A percentile compares a stretch with the other conserved stretches of the same genome.
Evolutionary conservation across 345 rosid genomes (phyloP).

Genomic region (Brassica nigra): DNA sequence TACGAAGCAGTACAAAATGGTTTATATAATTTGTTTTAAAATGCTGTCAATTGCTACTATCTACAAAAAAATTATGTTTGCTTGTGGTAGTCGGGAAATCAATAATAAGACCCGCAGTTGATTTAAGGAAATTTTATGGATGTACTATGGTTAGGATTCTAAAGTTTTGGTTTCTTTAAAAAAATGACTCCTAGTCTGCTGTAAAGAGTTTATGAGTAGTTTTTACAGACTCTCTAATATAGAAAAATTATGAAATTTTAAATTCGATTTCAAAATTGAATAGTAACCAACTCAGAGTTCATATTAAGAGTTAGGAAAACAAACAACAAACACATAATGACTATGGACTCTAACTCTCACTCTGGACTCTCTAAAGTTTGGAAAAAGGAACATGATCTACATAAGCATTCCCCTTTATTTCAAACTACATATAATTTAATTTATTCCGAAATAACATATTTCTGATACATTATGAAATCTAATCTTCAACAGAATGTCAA

Average conservation of each 20-base stretch:
- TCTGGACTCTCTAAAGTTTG: background rate
- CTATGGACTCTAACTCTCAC: conserved; percentile 1
- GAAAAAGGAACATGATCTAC: background rate
- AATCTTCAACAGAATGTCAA: conserved; percentile 18
- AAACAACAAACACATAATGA: background rate
- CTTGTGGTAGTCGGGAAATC: too few relatives aligned
- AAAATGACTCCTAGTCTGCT: background rate
- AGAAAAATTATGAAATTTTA: background rate
- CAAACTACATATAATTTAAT: conserved; percentile 16
- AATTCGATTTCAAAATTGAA: background rate
- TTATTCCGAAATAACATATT: conserved; percentile 24
- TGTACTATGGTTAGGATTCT: too few relatives aligned
- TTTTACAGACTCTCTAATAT: background rate
- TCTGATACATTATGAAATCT: conserved; percentile 22
- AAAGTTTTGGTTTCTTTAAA: background rate
- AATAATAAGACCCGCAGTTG: too few relatives aligned
- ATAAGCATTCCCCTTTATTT: background rate
- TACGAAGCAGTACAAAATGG: too few relatives aligned
- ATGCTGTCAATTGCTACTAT: too few relatives aligned
- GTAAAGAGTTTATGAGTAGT: background rate
- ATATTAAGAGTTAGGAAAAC: conserved; percentile 6
- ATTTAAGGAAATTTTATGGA: too few relatives aligned
- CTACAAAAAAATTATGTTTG: too few relatives aligned
- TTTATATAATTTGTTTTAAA: too few relatives aligned
- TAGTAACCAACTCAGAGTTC: background rate